phyloP scores from a whole-genome alignment of 257 asterid genomes.

The Ilex asprella region DNA sequence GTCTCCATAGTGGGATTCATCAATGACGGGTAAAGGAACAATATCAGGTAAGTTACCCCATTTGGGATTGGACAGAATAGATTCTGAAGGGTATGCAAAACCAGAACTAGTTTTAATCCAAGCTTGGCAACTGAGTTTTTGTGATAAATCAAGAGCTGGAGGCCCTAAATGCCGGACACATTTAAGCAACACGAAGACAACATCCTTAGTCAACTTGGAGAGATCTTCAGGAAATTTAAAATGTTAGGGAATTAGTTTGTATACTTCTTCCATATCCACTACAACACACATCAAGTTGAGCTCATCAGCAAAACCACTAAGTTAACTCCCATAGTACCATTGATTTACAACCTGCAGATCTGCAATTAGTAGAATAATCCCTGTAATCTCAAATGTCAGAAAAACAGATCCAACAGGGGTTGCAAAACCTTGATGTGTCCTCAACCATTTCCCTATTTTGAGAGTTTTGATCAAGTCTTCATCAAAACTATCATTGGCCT shows the following conservation, averaged over 20 bases:
- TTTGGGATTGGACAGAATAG: not conserved
- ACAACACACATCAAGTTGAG: not conserved
- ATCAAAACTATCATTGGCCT: not conserved
- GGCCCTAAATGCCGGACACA: not conserved
- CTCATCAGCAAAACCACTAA: not conserved
- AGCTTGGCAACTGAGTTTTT: not conserved
- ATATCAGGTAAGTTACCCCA: not conserved
- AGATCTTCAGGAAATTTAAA: not conserved
- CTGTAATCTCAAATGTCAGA: not conserved
- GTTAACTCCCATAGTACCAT: not conserved
- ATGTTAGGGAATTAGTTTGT: not conserved
- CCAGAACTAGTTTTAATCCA: not conserved
- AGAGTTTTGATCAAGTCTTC: not conserved
- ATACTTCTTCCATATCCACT: not conserved
- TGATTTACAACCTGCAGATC: not conserved
- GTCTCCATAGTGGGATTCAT: not conserved
- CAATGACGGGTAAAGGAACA: not conserved
- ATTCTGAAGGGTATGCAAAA: not conserved
- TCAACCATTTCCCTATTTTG: not conserved
- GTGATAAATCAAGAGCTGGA: not conserved
- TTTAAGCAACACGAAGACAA: not conserved
- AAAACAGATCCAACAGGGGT: not conserved
- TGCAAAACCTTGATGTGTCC: not conserved
- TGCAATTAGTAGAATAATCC: not conserved
- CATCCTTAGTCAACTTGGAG: not conserved